phyloP scores from a whole-genome alignment of 441 rosid species.

The Adansonia grandidieri region DNA sequence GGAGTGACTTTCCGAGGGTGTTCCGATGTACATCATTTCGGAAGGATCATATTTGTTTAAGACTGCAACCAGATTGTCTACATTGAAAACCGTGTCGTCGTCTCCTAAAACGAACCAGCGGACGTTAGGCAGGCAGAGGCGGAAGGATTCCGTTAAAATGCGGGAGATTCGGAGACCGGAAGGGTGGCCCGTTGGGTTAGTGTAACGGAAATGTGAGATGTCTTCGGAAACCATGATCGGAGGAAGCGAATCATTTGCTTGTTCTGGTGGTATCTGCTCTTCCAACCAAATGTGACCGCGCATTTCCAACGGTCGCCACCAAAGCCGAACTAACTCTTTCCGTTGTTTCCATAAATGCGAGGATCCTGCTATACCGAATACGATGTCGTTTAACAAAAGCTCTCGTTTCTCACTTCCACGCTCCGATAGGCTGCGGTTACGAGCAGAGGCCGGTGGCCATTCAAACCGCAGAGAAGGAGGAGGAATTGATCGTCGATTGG shows the following conservation, averaged over 20 bases:
- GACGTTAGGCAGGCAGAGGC: slow-evolving; percentile 60
- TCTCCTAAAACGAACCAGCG: slow-evolving; percentile 88
- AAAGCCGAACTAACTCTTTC: slow-evolving; percentile 78
- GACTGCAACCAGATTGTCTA: slow-evolving; percentile 63
- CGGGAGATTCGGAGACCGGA: slow-evolving; percentile 91
- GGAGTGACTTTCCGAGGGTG: slow-evolving; percentile 85
- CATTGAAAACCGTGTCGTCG: slow-evolving; percentile 83
- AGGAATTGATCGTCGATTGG: slow-evolving; percentile 21
- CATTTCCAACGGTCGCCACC: slow-evolving; percentile 80
- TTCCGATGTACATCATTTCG: slow-evolving; percentile 79
- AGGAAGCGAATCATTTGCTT: slow-evolving; percentile 67
- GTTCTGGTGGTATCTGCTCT: slow-evolving; percentile 47
- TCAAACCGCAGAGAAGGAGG: slow-evolving; percentile 29
- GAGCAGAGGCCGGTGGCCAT: slow-evolving; percentile 18
- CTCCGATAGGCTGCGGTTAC: slow-evolving; percentile 53
- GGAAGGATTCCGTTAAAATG: slow-evolving; percentile 67
- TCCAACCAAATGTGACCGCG: slow-evolving; percentile 92
- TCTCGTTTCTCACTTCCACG: slow-evolving; percentile 26
- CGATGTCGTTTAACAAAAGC: slow-evolving; percentile 52
- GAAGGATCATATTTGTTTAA: slow-evolving; percentile 73
- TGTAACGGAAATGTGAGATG: slow-evolving; percentile 83
- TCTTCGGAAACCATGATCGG: slow-evolving; percentile 75
- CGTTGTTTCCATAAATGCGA: slow-evolving; percentile 79
- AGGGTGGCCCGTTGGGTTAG: slow-evolving; percentile 90
- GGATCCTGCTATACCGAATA: slow-evolving; percentile 91